A percentile compares a stretch with the other conserved stretches of the same genome.
Conservation (phyloP, 257 asterid species). For the Nicotiana benthamiana region DNA sequence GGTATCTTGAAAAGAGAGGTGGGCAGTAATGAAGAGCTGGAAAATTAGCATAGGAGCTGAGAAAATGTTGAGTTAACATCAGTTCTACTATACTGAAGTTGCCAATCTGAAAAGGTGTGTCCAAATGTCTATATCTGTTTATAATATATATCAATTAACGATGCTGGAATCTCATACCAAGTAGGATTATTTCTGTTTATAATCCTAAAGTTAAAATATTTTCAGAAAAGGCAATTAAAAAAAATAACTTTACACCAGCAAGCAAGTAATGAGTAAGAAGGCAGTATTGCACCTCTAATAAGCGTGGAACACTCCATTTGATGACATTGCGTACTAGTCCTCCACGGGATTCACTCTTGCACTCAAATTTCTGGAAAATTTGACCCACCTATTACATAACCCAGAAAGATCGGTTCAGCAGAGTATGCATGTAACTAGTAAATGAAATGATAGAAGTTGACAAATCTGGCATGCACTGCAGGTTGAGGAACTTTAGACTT, state of each 20-base stretch:
- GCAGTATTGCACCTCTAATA: constrained; percentile 51
- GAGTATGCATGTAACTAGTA: neutral
- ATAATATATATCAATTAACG: neutral
- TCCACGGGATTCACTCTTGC: constrained; percentile 32
- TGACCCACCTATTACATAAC: constrained; percentile 52
- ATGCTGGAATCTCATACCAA: neutral
- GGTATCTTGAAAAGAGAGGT: neutral
- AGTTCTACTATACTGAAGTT: neutral
- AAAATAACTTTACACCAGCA: neutral
- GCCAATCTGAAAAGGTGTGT: neutral
- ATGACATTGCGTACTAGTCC: constrained; percentile 73
- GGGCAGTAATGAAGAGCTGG: neutral
- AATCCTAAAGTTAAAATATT: neutral
- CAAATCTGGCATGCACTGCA: neutral
- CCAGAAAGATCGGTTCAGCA: neutral
- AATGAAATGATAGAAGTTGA: neutral
- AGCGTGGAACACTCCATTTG: constrained; percentile 63
- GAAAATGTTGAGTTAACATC: neutral
- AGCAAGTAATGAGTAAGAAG: neutral
- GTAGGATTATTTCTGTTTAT: neutral
- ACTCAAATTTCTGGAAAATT: constrained; percentile 77
- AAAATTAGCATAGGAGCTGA: neutral
- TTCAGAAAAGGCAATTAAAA: neutral
- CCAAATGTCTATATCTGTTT: neutral
- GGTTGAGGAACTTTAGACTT: neutral